phyloP scores from a whole-genome alignment of 768 basidiomycete species.

The Suillus sp. region DNA sequence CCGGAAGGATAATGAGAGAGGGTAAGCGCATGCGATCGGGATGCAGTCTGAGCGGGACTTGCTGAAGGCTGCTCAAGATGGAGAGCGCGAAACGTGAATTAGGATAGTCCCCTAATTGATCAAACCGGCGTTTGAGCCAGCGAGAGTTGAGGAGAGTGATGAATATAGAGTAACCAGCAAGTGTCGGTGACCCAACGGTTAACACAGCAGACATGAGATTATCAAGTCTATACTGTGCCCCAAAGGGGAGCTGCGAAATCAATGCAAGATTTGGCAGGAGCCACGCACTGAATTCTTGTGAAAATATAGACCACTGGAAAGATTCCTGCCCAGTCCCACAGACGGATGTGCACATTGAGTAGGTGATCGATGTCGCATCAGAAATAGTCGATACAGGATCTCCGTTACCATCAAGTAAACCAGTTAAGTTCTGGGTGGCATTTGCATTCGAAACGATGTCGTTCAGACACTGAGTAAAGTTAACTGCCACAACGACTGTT shows the following conservation, averaged over 20 bases:
- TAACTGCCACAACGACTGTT: background rate
- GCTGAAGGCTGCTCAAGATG: constrained; percentile 40
- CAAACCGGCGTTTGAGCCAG: constrained; percentile 41
- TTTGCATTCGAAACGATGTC: constrained; percentile 15
- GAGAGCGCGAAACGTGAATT: constrained; percentile 25
- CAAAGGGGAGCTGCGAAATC: constrained; percentile 53
- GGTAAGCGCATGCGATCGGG: constrained; percentile 29
- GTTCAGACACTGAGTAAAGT: constrained; percentile 20
- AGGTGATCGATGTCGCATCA: constrained; percentile 16
- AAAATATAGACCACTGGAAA: constrained; percentile 27
- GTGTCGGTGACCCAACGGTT: constrained; percentile 45
- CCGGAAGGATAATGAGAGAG: constrained; percentile 38
- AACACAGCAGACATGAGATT: constrained; percentile 46
- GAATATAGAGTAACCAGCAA: constrained; percentile 48
- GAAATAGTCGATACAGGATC: background rate
- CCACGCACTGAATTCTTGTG: constrained; percentile 46
- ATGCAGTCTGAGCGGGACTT: constrained; percentile 35
- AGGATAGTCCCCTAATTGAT: constrained; percentile 29
- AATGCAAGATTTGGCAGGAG: constrained; percentile 51
- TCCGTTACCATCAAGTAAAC: constrained; percentile 11
- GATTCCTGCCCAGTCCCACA: constrained; percentile 20
- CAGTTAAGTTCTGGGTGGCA: background rate
- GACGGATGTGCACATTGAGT: constrained; percentile 1
- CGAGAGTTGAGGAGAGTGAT: constrained; percentile 46
- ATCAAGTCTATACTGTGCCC: constrained; percentile 40